Evolutionary conservation across 352 stramenopile genomes (phyloP).

Genomic region (Phytophthora quininea): DNA sequence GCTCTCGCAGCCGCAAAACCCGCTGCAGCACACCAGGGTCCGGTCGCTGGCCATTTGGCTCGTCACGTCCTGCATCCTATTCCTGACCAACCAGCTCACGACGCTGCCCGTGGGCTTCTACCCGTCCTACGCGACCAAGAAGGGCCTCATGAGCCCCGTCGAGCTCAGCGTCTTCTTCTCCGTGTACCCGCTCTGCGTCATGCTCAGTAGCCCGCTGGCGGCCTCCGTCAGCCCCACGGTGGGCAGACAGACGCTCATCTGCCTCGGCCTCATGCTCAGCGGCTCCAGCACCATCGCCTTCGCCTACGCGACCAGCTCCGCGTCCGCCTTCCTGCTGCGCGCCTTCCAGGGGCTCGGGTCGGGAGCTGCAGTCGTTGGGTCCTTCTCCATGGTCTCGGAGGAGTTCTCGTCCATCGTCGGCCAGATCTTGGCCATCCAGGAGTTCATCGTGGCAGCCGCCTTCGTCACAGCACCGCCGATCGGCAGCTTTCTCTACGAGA

Average conservation of each 20-base stretch:
- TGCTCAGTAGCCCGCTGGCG: slow-evolving; percentile 68
- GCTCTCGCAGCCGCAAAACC: slow-evolving; percentile 59
- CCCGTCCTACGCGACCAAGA: slow-evolving; percentile 55
- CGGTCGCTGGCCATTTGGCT: slow-evolving; percentile 58
- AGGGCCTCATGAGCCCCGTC: slow-evolving; percentile 47
- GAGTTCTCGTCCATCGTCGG: slow-evolving; percentile 60
- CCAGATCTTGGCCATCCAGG: slow-evolving; percentile 63
- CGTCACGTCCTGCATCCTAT: slow-evolving; percentile 55
- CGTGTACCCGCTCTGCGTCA: slow-evolving; percentile 77
- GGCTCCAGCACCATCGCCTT: slow-evolving; percentile 70
- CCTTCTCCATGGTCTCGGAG: slow-evolving; percentile 71
- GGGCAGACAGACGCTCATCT: slow-evolving; percentile 72
- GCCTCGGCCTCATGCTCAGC: slow-evolving; percentile 67
- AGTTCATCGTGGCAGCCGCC: slow-evolving; percentile 69
- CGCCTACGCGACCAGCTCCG: slow-evolving; percentile 52
- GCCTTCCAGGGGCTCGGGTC: slow-evolving; percentile 67
- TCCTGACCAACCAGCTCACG: slow-evolving; percentile 78
- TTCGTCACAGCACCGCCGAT: slow-evolving; percentile 68
- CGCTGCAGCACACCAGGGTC: slow-evolving; percentile 48
- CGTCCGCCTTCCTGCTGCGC: slow-evolving; percentile 53
- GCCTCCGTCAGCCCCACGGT: slow-evolving; percentile 47
- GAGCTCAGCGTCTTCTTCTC: slow-evolving; percentile 77
- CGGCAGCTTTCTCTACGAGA: slow-evolving; percentile 62
- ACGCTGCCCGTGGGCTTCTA: slow-evolving; percentile 81
- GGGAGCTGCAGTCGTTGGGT: slow-evolving; percentile 63